phyloP scores from a whole-genome alignment of 352 stramenopile genomes.

The Pythium biforme region DNA sequence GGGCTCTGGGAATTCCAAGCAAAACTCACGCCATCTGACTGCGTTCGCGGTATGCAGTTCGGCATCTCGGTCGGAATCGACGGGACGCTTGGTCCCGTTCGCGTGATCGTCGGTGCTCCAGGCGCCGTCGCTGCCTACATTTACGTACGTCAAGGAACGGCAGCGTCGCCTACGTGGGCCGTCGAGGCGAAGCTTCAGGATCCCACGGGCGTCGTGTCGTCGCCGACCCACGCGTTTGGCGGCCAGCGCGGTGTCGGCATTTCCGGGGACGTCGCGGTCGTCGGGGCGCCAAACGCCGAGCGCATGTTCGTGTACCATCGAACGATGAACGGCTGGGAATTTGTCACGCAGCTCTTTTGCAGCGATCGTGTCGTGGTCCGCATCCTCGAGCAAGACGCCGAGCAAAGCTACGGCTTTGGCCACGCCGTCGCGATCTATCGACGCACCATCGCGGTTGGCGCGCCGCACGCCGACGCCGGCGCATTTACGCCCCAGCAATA shows the following conservation, averaged over 20 bases:
- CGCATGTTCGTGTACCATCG: conserved; percentile 76
- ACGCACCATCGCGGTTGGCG: conserved; percentile 88
- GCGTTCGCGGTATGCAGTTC: conserved; percentile 48
- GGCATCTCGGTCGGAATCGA: conserved; percentile 72
- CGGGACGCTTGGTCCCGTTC: conserved; percentile 51
- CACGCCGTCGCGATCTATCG: conserved; percentile 74
- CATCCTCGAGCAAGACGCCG: conserved; percentile 69
- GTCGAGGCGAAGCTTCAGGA: conserved; percentile 50
- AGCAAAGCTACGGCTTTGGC: conserved; percentile 90
- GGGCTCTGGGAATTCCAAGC: conserved; percentile 70
- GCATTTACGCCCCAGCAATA: conserved; percentile 52
- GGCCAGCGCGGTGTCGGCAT: conserved; percentile 71
- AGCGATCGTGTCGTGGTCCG: conserved; percentile 86
- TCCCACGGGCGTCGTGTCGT: conserved; percentile 25
- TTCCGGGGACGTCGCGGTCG: conserved; percentile 84
- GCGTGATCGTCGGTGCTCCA: conserved; percentile 69
- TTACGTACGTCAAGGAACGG: conserved; percentile 31
- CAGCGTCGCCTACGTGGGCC: conserved; percentile 36
- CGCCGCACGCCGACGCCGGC: conserved; percentile 84
- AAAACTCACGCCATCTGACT: conserved; percentile 50
- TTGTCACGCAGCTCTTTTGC: conserved; percentile 54
- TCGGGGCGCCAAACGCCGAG: conserved; percentile 81
- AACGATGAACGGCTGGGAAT: conserved; percentile 42
- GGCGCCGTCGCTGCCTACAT: conserved; percentile 54
- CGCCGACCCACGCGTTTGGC: conserved; percentile 65